phyloP scores from a whole-genome alignment of 495 filamentous ascomycete species.

The Cercophora newfieldiana region DNA sequence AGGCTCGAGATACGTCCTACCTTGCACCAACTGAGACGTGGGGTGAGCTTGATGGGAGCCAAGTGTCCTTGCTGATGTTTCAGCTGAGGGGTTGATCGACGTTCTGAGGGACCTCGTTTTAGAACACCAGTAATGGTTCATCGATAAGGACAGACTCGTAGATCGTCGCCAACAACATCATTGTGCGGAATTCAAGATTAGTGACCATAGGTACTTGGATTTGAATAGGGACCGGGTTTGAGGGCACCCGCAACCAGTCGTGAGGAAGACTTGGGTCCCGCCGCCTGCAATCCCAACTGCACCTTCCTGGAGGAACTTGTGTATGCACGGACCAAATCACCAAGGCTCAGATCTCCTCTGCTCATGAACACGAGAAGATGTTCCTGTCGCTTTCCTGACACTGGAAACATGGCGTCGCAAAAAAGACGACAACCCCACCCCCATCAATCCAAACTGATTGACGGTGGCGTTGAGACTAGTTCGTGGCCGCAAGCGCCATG shows the following conservation, averaged over 20 bases:
- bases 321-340: neutral
- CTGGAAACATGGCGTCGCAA: neutral
- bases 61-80: constrained; percentile 3
- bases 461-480: neutral
- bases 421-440: neutral
- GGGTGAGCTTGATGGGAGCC: constrained; percentile 1
- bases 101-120: neutral
- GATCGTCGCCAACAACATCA: neutral
- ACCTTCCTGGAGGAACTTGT: neutral
- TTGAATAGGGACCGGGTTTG: neutral
- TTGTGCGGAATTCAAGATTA: neutral
- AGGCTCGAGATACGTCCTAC: neutral
- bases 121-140: neutral
- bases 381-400: neutral
- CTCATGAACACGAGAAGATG: neutral
- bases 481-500: neutral
- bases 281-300: too few relatives aligned
- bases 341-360: neutral
- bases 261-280: neutral
- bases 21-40: constrained; percentile 1
- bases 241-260: neutral
- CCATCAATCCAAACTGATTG: neutral
- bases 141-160: neutral
- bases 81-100: constrained; percentile 1
- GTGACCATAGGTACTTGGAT: neutral